Base-by-base conservation (phyloP, 345 rosid genomes). In the Eutrema yunnanense region DNA sequence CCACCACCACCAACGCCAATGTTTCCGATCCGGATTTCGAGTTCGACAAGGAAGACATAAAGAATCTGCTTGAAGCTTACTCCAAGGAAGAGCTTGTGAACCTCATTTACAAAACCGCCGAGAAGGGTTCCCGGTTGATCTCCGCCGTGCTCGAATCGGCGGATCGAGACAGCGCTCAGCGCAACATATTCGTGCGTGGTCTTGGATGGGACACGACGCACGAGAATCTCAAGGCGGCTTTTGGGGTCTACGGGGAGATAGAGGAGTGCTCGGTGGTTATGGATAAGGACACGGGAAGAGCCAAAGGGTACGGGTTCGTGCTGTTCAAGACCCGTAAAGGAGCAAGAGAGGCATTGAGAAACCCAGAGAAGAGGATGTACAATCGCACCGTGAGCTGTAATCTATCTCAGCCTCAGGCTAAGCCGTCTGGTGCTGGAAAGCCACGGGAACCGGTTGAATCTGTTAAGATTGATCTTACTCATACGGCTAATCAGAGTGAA, bases 71-170 rank as follows among this genome's bases (percentile, higher is more conserved):
- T 12, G 80, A 85, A 40, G 72, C 82, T 32, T 85, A 77, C 79
- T 29, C 86, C 4, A 82, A 83, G 53, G 86, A 85, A n/a, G 84
- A 84, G 32, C 85, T 87, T 10, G 53, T 83, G 14, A 71, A 47
- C 61, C 81, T 83, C 60, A 71, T 85, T 11, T 62, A 78, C 75
- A 33, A 42, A 37, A 72, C 77, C 5, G 80, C 82, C 2, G 68
- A 63, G 54, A 69, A 65, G 3, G 62, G 71, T 29, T 69, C 84
- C 4, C 26, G 60, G 8, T 6, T 81, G 33, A 62, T 73, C 62
- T 29, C 79, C 6, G 65, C 78, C 5, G 74, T 83, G 27, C 37
- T 64, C 8, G 72, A 60, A 10, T 41, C 60, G 3, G 82, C 82
- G 34, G 82, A 81, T 6, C 67, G 63, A 0, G 80, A 81, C 4